Percentiles rank a stretch among this genome's conserved stretches.
These are phyloP conservation scores for Hypoxylon lenormandii DNA, from an alignment of 495 filamentous ascomycete species.

Conservation along the genomic window DNA sequence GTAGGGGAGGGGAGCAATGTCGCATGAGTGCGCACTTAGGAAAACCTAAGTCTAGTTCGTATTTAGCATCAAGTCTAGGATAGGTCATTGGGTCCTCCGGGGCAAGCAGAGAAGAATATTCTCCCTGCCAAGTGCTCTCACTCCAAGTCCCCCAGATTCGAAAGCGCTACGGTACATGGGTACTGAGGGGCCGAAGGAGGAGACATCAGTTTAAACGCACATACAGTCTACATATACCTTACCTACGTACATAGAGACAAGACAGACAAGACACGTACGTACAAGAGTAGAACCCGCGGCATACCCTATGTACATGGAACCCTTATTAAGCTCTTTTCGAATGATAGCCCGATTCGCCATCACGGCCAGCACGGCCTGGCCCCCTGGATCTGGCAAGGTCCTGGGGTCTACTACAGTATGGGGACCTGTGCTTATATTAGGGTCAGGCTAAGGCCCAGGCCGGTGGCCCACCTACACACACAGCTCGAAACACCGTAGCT, in stretches of 20 bases:
- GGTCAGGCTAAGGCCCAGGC: constrained; percentile 45
- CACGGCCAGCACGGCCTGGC: constrained; percentile 35
- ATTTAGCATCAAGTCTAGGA: constrained; percentile 41
- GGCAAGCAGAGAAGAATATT: constrained; percentile 10
- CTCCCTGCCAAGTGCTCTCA: constrained; percentile 26
- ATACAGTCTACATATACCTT: constrained; percentile 22
- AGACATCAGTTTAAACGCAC: constrained; percentile 23
- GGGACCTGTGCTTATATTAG: constrained; percentile 49
- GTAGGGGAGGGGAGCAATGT: constrained; percentile 30
- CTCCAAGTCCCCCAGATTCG: constrained; percentile 14
- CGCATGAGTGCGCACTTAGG: constrained; percentile 40
- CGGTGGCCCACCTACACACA: constrained; percentile 43
- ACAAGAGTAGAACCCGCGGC: background rate
- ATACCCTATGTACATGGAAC: constrained; percentile 34
- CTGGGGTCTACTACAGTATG: constrained; percentile 49
- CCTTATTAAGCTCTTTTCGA: constrained; percentile 43
- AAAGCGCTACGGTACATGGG: constrained; percentile 24
- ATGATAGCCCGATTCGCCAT: constrained; percentile 51
- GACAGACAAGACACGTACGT: constrained; percentile 9
- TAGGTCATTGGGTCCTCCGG: constrained; percentile 13
- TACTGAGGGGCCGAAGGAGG: constrained; percentile 16
- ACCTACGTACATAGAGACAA: background rate
- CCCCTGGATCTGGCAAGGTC: constrained; percentile 50
- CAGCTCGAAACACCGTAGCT: constrained; percentile 48
- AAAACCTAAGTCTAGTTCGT: constrained; percentile 36